Evolutionary conservation across 495 filamentous ascomycete genomes (phyloP), one percentile per base, ranked within the genome.

Genomic region (Lineolata rhizophorae): DNA sequence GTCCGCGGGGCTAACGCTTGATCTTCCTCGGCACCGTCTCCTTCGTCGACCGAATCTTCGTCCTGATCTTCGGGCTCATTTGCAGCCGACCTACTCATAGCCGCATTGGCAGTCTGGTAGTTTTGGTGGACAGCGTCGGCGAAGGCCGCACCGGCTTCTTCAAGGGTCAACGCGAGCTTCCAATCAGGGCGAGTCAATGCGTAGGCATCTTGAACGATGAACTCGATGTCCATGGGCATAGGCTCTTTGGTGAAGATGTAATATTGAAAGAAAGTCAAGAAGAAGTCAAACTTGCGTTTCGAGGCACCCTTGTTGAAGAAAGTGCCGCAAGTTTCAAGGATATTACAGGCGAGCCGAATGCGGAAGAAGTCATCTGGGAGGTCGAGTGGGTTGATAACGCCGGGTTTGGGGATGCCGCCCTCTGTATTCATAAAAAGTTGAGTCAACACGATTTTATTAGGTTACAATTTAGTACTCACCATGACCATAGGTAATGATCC

Each of bases 231-330:
- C 82, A 95, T 93, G 2, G 87, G 90, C 26, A 93, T 49, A 2
- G 77, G 63, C 8, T 90, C 78, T 51, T 99, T 99, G n/a, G 76
- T 78, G 44, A 73, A 70, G 37, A 93, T 75, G 58, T 99, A 99
- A 48, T 93, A 94, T 67, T 83, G 87, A 50, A 95, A 82, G 54
- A 94, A 99, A 0, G 76, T 85, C 31, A 99, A 62, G 60, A 94
- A 99, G 53, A 92, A 95, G 46, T 99, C 87, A 11, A 99, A 65
- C 57, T 94, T 99, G 60, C 93, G 95, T 47, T 83, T 87, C 0
- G 84, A 73, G 20, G 73, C 70, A 3, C 90, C 87, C 33, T 83
- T 75, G 51, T 94, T 84, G 47, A 92, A 99, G 54, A 81, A 95
- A 52, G 84, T 74, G 29, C 87, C 87, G 44, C 90, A 95, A 4